Evolutionary conservation across 306 rosid genomes (phyloP), one percentile per base, ranked within the genome.

Genomic region (Inga leiocalycina): DNA sequence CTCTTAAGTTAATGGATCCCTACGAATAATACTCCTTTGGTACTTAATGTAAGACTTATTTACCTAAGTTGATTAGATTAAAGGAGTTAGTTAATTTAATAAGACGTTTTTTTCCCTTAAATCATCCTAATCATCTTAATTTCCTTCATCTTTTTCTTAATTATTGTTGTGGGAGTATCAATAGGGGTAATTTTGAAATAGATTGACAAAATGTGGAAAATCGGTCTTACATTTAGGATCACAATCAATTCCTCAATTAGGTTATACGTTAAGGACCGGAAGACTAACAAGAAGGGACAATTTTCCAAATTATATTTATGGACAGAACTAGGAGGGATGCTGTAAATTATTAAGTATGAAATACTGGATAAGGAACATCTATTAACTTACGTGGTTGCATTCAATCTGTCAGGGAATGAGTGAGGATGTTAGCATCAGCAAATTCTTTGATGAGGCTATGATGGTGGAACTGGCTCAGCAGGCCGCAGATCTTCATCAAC

Each of bases 391-490:
- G 35, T 71, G 76, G 19, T 48, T 72, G 57, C 35, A 83, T 67
- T 80, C 45, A 56, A 84, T 81, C 80, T 86, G 80, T 61, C 94
- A 93, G 99, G 99, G 98, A 81, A 96, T 93, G 98, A 96, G 99
- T 24, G 98, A 96, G 90, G 97, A 93, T 74, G 99, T 96, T 74
- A 96, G 98, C 92, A 96, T 94, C 69, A 90, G 91, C 74, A 94
- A 96, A 78, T 96, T 96, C 86, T 96, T 96, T 12, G 99, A 96
- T 13, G 99, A 96, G 91, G 97, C 99, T 51, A 96, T 96, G 99
- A 92, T 94, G 99, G 97, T 94, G 79, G 99, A 96, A 57, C 91
- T 94, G 84, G 99, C 97, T n/a, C 98, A 96, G 86, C 99, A 93
- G 80, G 97, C 96, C 13, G 97, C 99, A 48, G 99, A 93, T 90